Percentiles rank a stretch among this genome's conserved stretches.
These are phyloP conservation scores for Xanthoconium separans DNA, from an alignment of 1,284 basidiomycete genomes.

Conservation along the genomic window DNA sequence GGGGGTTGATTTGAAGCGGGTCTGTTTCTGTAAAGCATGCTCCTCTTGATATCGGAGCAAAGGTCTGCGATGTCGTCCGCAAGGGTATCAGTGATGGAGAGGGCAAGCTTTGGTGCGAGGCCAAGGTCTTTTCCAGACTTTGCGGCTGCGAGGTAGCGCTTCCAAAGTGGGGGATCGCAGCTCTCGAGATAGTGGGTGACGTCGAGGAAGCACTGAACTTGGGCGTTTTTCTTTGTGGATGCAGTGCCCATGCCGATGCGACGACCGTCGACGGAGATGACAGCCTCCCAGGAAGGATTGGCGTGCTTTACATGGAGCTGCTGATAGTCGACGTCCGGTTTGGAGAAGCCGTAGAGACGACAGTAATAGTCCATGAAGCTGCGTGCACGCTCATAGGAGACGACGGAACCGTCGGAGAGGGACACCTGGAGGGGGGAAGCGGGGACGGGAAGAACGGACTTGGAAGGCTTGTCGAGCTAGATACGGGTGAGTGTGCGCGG, in stretches of 20 bases:
- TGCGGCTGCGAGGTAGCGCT: conserved; percentile 59
- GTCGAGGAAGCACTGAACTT: conserved; percentile 81
- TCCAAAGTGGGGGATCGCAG: conserved; percentile 83
- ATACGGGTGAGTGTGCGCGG: background rate
- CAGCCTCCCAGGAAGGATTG: conserved; percentile 69
- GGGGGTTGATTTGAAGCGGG: conserved; percentile 31
- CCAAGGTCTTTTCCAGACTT: conserved; percentile 69
- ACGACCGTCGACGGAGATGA: conserved; percentile 78
- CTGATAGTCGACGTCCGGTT: conserved; percentile 72
- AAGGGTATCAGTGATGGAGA: conserved; percentile 68
- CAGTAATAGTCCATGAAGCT: conserved; percentile 98
- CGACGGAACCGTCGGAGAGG: conserved; percentile 66
- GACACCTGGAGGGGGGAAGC: conserved; percentile 25
- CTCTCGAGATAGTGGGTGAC: conserved; percentile 84
- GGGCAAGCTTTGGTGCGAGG: conserved; percentile 69
- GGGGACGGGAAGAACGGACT: conserved; percentile 15
- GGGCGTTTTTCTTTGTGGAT: conserved; percentile 73
- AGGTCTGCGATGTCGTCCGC: conserved; percentile 77
- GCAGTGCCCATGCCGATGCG: conserved; percentile 80
- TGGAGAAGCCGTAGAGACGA: conserved; percentile 75
- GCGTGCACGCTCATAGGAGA: conserved; percentile 77
- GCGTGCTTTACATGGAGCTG: conserved; percentile 27
- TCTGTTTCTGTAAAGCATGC: conserved; percentile 48
- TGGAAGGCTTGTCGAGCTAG: conserved; percentile 32
- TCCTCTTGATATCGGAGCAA: conserved; percentile 64